These are phyloP conservation scores for Lachancea mirantina DNA, from an alignment of 805 yeast species.

Conservation along the genomic window DNA sequence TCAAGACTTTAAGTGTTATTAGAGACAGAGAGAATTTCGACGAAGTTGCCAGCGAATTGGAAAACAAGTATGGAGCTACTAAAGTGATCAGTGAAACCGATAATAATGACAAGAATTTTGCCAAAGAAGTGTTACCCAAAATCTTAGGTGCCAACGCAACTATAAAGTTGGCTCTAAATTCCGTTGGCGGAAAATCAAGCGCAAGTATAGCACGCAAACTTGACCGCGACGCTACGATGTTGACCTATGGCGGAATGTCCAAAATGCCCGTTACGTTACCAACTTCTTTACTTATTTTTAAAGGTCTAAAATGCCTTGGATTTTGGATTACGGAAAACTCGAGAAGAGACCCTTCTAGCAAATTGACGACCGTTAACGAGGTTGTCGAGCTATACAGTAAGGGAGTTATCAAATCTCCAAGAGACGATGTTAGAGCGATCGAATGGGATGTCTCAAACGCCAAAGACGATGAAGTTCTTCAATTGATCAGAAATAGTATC, in stretches of 20 bases:
- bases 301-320: conserved; percentile 77
- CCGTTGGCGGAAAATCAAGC: conserved; percentile 87
- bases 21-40: conserved; percentile 78
- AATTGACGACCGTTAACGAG: conserved; percentile 46
- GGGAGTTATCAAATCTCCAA: conserved; percentile 50
- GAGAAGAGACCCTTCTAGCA: conserved; percentile 51
- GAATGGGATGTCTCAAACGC: conserved; percentile 26
- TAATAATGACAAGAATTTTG: conserved; percentile 61
- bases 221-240: conserved; percentile 62
- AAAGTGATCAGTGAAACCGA: conserved; percentile 83
- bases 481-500: conserved; percentile 40
- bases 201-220: conserved; percentile 80
- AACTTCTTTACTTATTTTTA: conserved; percentile 82
- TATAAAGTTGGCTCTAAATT: conserved; percentile 76
- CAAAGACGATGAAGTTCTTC: conserved; percentile 37
- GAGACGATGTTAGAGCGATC: conserved; percentile 34
- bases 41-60: conserved; percentile 48
- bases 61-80: conserved; percentile 66
- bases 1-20: conserved; percentile 79
- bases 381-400: conserved; percentile 51
- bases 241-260: conserved; percentile 98
- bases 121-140: conserved; percentile 43
- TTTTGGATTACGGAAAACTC: conserved; percentile 84
- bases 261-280: conserved; percentile 91
- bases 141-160: conserved; percentile 38